Conservation (phyloP, 495 filamentous ascomycete species). For the Terfezia boudieri region DNA sequence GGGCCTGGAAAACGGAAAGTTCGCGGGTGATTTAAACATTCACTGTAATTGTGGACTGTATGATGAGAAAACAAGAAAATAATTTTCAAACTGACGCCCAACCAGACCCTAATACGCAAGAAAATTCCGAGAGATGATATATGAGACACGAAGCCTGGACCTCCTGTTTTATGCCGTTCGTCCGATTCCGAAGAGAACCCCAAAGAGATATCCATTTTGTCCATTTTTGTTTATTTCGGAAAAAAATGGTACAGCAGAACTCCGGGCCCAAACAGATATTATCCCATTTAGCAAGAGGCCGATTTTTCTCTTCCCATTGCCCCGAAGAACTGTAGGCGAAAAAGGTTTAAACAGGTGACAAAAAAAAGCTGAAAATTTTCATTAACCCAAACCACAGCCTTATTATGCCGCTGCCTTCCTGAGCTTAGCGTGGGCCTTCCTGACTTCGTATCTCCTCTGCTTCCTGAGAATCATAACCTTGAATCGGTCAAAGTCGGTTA, state of each 20-base stretch:
- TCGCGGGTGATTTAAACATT: too few species aligned
- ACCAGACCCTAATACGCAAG: neutral
- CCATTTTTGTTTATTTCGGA: neutral
- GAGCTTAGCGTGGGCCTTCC: slow-evolving; percentile 73
- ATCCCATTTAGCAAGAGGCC: neutral
- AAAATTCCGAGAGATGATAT: neutral
- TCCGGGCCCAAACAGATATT: neutral
- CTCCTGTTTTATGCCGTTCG: neutral
- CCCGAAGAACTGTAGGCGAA: neutral
- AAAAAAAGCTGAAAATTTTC: neutral
- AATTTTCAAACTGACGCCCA: neutral
- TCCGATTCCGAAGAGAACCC: neutral
- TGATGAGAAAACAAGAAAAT: neutral
- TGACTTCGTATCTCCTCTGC: slow-evolving; percentile 91
- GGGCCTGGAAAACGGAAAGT: too few species aligned
- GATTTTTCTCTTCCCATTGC: neutral
- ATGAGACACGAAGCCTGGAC: neutral
- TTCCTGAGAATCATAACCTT: slow-evolving; percentile 96
- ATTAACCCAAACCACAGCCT: neutral
- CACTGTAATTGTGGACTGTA: too few species aligned
- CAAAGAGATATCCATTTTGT: neutral
- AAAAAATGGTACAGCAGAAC: neutral
- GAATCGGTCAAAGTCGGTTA: slow-evolving; percentile 98
- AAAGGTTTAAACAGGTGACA: neutral
- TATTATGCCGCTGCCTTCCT: slow-evolving; percentile 17